A percentile compares a stretch with the other conserved stretches of the same genome.
phyloP scores from a whole-genome alignment of 805 yeast genomes.

The Phaffomyces antillensis region DNA sequence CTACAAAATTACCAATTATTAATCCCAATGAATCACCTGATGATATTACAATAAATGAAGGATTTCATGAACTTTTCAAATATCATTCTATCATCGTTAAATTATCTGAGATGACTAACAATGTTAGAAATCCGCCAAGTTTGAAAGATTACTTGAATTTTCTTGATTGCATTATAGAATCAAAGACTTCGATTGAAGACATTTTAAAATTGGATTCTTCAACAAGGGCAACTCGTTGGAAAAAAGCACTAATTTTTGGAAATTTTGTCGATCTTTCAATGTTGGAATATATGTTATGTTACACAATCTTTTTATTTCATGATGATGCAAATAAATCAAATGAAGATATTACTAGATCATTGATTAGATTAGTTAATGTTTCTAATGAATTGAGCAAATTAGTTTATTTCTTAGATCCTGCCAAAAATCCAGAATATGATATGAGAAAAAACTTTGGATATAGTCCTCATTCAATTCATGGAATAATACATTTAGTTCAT shows the following conservation, averaged over 20 bases:
- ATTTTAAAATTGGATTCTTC: slow-evolving; percentile 2
- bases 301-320: not conserved
- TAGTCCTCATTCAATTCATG: not conserved
- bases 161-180: not conserved
- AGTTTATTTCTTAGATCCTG: not conserved
- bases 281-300: not conserved
- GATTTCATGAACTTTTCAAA: not conserved
- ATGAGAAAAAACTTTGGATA: slow-evolving; percentile 1
- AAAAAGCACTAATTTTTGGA: not conserved
- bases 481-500: slow-evolving; percentile 1
- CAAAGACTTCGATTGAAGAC: not conserved
- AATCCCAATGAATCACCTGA: not conserved
- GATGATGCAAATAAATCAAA: not conserved
- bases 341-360: not conserved
- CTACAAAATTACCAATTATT: slow-evolving; percentile 1
- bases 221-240: not conserved
- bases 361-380: not conserved
- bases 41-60: not conserved
- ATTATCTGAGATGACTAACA: not conserved
- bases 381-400: not conserved
- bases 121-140: slow-evolving; percentile 1
- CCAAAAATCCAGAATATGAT: not conserved
- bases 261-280: not conserved
- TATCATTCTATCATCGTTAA: not conserved
- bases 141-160: not conserved